phyloP scores from a whole-genome alignment of 306 rosid genomes.

The Nissolia schottii region DNA sequence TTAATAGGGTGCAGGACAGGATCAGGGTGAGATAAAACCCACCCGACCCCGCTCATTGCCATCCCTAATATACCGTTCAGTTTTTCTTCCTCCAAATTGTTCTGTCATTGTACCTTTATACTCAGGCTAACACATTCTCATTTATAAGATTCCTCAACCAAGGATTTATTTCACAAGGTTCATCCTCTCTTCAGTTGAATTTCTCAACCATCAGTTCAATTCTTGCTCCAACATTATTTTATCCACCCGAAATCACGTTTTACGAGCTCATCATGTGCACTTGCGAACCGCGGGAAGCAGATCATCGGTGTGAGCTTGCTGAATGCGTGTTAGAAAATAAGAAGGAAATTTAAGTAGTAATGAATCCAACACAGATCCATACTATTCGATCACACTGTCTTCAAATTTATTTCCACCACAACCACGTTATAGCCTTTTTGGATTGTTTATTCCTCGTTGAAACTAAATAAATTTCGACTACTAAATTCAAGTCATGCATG shows the following conservation, averaged over 20 bases:
- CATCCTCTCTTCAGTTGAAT: neutral
- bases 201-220: neutral
- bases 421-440: slow-evolving; percentile 10
- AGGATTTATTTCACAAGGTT: neutral
- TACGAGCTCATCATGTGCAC: slow-evolving; percentile 13
- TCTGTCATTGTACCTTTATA: too few relatives aligned
- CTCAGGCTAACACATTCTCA: too few relatives aligned
- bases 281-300: neutral
- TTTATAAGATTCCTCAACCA: neutral
- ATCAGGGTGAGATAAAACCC: too few relatives aligned
- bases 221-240: slow-evolving; percentile 10
- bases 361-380: slow-evolving; percentile 25
- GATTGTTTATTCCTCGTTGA: neutral
- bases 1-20: too few relatives aligned
- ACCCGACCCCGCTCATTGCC: too few relatives aligned
- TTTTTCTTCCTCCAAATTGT: too few relatives aligned
- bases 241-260: slow-evolving; percentile 6
- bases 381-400: slow-evolving; percentile 19
- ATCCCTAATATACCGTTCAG: too few relatives aligned
- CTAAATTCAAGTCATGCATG: too few relatives aligned
- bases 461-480: too few relatives aligned
- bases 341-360: neutral
- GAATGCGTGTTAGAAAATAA: neutral
- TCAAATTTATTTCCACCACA: neutral
- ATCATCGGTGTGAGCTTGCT: neutral